Evolutionary conservation across 345 rosid species (phyloP), one percentile per base, ranked within the genome.

Genomic region (Eutrema japonicum): DNA sequence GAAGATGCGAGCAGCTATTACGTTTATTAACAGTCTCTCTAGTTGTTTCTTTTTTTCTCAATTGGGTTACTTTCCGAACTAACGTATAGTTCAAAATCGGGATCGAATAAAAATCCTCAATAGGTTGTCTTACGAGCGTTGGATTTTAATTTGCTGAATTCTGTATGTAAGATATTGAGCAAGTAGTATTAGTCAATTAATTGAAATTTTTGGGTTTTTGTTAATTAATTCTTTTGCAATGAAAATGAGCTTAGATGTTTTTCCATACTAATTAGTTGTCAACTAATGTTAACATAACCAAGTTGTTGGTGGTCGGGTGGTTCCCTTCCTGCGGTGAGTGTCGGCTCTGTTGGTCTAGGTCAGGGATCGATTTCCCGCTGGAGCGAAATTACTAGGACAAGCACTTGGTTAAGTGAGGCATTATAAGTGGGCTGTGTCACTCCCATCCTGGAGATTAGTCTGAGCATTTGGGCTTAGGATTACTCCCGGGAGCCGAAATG

Each of bases 281-380:
- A 55, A 65, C 64, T 57, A 64, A 73, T 73, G 64, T 37, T 65
- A 16, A 46, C 50, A 66, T 57, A 18, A 14, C n/a, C n/a, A n/a
- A n/a, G n/a, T n/a, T n/a, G n/a, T n/a, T n/a, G n/a, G n/a, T n/a
- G n/a, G n/a, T n/a, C n/a, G n/a, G n/a, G n/a, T n/a, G n/a, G n/a
- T n/a, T n/a, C n/a, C n/a, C n/a, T n/a, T n/a, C n/a, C n/a, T n/a
- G n/a, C n/a, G n/a, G n/a, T n/a, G n/a, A n/a, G n/a, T n/a, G n/a
- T n/a, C n/a, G n/a, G n/a, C n/a, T n/a, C n/a, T n/a, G n/a, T n/a
- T n/a, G n/a, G n/a, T n/a, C n/a, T n/a, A n/a, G n/a, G n/a, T n/a
- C n/a, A n/a, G n/a, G n/a, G n/a, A n/a, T n/a, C n/a, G n/a, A n/a
- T n/a, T n/a, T n/a, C n/a, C n/a, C n/a, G n/a, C n/a, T n/a, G n/a